A percentile compares a stretch with the other conserved stretches of the same genome.
These are phyloP conservation scores for Apocynum venetum DNA, from an alignment of 257 asterid species.

Conservation along the genomic window DNA sequence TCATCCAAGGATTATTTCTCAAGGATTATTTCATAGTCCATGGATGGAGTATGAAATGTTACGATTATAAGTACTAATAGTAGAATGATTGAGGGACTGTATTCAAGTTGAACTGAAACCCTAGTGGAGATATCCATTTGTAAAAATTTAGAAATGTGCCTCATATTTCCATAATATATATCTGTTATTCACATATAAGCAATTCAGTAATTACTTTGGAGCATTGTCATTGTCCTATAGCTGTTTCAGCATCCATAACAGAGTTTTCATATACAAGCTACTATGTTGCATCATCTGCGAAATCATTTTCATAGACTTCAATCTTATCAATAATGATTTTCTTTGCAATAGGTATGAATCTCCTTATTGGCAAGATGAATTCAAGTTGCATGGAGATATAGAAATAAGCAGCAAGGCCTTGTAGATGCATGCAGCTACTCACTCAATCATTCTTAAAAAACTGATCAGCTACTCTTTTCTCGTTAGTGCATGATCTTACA, in stretches of 20 bases:
- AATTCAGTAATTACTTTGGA: too few species aligned
- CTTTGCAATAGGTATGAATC: conserved; percentile 57
- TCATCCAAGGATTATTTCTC: too few species aligned
- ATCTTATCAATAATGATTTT: not conserved
- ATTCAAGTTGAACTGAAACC: too few species aligned
- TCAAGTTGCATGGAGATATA: conserved; percentile 81
- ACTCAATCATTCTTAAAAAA: conserved; percentile 2
- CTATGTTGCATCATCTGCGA: not conserved
- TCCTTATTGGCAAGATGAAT: conserved; percentile 72
- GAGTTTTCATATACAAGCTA: not conserved
- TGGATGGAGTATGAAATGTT: too few species aligned
- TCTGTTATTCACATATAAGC: too few species aligned
- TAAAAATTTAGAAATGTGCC: not conserved
- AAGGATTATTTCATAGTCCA: too few species aligned
- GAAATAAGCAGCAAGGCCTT: conserved; percentile 58
- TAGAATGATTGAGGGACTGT: too few species aligned
- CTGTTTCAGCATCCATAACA: too few species aligned
- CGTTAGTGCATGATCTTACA: not conserved
- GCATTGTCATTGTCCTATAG: not conserved
- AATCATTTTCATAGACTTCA: not conserved
- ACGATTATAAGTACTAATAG: too few species aligned
- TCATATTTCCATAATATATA: not conserved
- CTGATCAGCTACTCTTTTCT: not conserved
- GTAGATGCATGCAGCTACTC: conserved; percentile 35
- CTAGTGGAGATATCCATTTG: not conserved